Percentiles rank a stretch among this genome's conserved stretches.
These are phyloP conservation scores for Populus trichocarpa DNA, from an alignment of 441 rosid species.

Conservation along the genomic window DNA sequence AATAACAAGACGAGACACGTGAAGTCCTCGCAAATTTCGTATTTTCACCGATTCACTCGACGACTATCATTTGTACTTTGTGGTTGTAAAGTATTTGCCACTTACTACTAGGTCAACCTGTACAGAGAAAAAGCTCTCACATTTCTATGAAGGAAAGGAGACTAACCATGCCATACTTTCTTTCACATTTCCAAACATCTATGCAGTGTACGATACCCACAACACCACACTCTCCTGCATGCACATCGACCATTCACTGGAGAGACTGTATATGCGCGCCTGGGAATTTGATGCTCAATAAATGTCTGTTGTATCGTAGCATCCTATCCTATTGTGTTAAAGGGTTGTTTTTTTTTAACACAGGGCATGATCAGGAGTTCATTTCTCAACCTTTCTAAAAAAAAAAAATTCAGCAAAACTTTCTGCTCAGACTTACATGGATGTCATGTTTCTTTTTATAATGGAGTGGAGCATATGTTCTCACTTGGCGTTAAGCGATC, in stretches of 20 bases:
- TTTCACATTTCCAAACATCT: not conserved
- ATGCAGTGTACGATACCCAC: not conserved
- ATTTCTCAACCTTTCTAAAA: not conserved
- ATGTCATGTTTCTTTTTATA: not conserved
- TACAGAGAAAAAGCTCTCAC: not conserved
- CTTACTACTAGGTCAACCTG: constrained; percentile 31
- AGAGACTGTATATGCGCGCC: too few species aligned
- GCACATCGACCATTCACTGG: not conserved
- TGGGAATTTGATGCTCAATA: too few species aligned
- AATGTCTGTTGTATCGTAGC: too few species aligned
- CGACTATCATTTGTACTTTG: constrained; percentile 45
- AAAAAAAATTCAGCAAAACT: not conserved
- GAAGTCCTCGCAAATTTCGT: constrained; percentile 12
- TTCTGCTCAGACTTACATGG: not conserved
- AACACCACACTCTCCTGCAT: not conserved
- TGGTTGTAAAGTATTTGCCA: constrained; percentile 27
- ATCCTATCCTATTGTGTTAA: not conserved
- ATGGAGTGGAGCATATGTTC: not conserved
- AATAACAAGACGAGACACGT: constrained; percentile 32
- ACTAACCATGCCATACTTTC: not conserved
- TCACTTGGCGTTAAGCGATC: not conserved
- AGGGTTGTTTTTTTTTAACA: not conserved
- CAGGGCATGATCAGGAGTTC: not conserved
- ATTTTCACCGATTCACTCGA: constrained; percentile 38
- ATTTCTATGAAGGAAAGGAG: not conserved